Evolutionary conservation across 768 basidiomycete species (phyloP).

Genomic region (Boletus reticulatus): DNA sequence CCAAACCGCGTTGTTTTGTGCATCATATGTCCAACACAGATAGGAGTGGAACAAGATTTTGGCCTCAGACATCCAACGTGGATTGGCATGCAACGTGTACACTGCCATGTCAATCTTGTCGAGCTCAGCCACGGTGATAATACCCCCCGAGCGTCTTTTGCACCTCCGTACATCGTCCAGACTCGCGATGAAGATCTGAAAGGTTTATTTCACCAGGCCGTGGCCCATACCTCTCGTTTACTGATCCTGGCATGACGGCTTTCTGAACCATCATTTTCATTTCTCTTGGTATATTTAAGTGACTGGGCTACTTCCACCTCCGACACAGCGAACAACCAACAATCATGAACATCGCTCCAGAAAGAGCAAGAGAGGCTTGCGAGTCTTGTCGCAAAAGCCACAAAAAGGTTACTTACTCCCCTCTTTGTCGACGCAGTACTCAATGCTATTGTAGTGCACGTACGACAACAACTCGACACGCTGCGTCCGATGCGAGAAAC

Average conservation of each 20-base stretch:
- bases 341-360: constrained; percentile 17
- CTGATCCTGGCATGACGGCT: constrained; percentile 10
- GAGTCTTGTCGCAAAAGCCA: constrained; percentile 23
- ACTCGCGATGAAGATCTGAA: constrained; percentile 17
- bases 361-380: constrained; percentile 29
- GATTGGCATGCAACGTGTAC: constrained; percentile 22
- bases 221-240: background rate
- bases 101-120: constrained; percentile 10
- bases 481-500: constrained; percentile 19
- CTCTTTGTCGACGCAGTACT: background rate
- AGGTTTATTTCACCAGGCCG: constrained; percentile 4
- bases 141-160: constrained; percentile 2
- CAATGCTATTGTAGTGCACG: constrained; percentile 12
- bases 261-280: constrained; percentile 12
- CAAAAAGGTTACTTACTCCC: constrained; percentile 17
- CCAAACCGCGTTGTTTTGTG: constrained; percentile 9
- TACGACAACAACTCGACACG: constrained; percentile 13
- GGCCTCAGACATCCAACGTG: constrained; percentile 15
- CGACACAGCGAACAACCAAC: constrained; percentile 1
- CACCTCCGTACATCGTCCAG: background rate
- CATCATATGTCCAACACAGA: constrained; percentile 9
- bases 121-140: background rate
- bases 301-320: background rate
- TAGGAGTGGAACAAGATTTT: constrained; percentile 10
- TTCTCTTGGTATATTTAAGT: constrained; percentile 22